phyloP scores from a whole-genome alignment of 2,329 filamentous ascomycete species.

The Arthroderma sp. region DNA sequence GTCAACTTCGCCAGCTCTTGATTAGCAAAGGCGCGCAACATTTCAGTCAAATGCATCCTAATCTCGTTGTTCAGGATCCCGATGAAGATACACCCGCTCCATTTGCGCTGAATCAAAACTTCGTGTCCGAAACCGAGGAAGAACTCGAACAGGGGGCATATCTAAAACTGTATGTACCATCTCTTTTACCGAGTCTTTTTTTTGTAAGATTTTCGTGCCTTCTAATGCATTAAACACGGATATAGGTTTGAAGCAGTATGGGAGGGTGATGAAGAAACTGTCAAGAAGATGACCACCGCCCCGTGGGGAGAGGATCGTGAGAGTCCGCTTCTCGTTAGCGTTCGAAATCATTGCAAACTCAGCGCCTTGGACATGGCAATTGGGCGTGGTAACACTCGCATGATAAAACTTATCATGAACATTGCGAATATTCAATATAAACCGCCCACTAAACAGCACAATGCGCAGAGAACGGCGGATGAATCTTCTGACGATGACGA shows the following conservation, averaged over 20 bases:
- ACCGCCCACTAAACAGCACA: conserved; percentile 17
- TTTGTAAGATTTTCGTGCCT: too few species aligned
- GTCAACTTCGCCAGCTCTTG: conserved; percentile 43
- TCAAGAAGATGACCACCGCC: conserved; percentile 29
- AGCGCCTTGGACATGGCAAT: conserved; percentile 58
- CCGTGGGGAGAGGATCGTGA: conserved; percentile 36
- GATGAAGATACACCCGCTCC: too few species aligned
- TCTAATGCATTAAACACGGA: not conserved
- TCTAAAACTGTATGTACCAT: conserved; percentile 6
- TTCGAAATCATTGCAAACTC: conserved; percentile 38
- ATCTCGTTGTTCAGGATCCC: too few species aligned
- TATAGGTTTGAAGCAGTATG: conserved; percentile 48
- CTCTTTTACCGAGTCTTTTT: not conserved
- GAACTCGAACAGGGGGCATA: conserved; percentile 12
- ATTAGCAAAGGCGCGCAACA: conserved; percentile 50
- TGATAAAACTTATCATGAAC: conserved; percentile 54
- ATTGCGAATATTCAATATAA: conserved; percentile 58
- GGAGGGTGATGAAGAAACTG: conserved; percentile 48
- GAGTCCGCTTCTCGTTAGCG: conserved; percentile 49
- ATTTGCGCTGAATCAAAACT: too few species aligned
- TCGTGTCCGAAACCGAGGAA: too few species aligned
- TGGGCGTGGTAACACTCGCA: conserved; percentile 48
- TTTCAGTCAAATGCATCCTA: conserved; percentile 46
- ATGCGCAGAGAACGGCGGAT: too few species aligned
- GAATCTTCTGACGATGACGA: too few species aligned